A percentile compares a stretch with the other conserved stretches of the same genome.
These are phyloP conservation scores for Penicillium sp. DNA, from an alignment of 2,329 filamentous ascomycete genomes.

Conservation along the genomic window DNA sequence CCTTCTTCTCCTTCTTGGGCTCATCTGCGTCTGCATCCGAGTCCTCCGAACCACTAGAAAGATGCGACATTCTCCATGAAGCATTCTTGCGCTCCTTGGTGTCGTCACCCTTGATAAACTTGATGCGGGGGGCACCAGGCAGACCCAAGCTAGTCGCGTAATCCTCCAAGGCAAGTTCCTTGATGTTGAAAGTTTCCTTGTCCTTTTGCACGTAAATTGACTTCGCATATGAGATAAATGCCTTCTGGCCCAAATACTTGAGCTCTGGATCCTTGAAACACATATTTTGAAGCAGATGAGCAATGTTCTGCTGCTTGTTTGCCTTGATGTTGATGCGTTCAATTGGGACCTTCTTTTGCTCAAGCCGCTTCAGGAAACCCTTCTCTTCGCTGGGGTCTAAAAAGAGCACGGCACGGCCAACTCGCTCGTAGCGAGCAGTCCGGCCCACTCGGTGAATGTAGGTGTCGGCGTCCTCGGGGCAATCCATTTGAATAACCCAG, in stretches of 20 bases:
- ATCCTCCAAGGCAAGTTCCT: conserved; percentile 78
- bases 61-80: conserved; percentile 61
- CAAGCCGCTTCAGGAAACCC: conserved; percentile 82
- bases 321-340: conserved; percentile 81
- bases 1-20: conserved; percentile 59
- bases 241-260: conserved; percentile 94
- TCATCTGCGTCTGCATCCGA: conserved; percentile 47
- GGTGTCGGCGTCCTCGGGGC: conserved; percentile 92
- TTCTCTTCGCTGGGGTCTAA: conserved; percentile 88
- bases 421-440: conserved; percentile 87
- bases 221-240: conserved; percentile 85
- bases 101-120: conserved; percentile 87
- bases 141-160: conserved; percentile 84
- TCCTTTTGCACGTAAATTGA: conserved; percentile 87
- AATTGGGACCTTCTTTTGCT: conserved; percentile 86
- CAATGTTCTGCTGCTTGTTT: conserved; percentile 85
- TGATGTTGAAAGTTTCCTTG: conserved; percentile 85
- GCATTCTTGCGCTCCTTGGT: conserved; percentile 86
- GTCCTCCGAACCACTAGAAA: conserved; percentile 61
- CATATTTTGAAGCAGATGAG: conserved; percentile 85
- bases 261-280: conserved; percentile 92
- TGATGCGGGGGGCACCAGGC: conserved; percentile 88
- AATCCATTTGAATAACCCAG: conserved; percentile 98
- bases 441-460: conserved; percentile 96
- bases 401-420: conserved; percentile 85